phyloP scores from a whole-genome alignment of 768 basidiomycete species.

The Phlebiopsis flavidoalba region DNA sequence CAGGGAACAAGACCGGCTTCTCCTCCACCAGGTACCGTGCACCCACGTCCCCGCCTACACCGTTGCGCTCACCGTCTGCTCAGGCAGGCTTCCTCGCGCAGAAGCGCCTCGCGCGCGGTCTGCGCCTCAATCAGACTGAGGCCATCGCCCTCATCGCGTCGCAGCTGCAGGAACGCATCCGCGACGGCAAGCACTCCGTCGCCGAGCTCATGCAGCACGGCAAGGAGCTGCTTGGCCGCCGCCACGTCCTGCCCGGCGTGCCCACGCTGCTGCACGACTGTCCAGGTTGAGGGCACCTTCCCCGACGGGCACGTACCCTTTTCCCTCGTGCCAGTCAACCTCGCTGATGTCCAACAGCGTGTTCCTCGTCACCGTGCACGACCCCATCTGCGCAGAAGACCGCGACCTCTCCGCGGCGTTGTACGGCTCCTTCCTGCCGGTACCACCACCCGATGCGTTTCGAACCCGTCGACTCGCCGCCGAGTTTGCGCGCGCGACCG shows the following conservation, averaged over 20 bases:
- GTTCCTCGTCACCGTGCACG: conserved; percentile 96
- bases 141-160: conserved; percentile 85
- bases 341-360: conserved; percentile 39
- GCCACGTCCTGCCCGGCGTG: conserved; percentile 86
- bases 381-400: conserved; percentile 80
- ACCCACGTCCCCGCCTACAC: not conserved
- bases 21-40: conserved; percentile 57
- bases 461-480: conserved; percentile 43
- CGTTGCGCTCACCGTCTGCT: not conserved
- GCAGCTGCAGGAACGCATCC: conserved; percentile 90
- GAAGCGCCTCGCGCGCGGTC: conserved; percentile 89
- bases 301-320: conserved; percentile 56
- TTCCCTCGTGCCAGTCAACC: not conserved
- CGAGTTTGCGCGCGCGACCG: conserved; percentile 47
- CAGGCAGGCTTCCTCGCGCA: conserved; percentile 89
- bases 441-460: conserved; percentile 65
- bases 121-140: conserved; percentile 83
- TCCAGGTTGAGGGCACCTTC: conserved; percentile 95
- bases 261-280: conserved; percentile 70
- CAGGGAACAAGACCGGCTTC: conserved; percentile 68
- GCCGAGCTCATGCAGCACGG: conserved; percentile 92
- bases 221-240: conserved; percentile 78
- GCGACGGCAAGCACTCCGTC: conserved; percentile 85
- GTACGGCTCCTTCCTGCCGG: conserved; percentile 91
- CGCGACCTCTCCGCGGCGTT: conserved; percentile 29